Evolutionary conservation across 495 filamentous ascomycete genomes (phyloP).

Genomic region (Cairneyella variabilis): DNA sequence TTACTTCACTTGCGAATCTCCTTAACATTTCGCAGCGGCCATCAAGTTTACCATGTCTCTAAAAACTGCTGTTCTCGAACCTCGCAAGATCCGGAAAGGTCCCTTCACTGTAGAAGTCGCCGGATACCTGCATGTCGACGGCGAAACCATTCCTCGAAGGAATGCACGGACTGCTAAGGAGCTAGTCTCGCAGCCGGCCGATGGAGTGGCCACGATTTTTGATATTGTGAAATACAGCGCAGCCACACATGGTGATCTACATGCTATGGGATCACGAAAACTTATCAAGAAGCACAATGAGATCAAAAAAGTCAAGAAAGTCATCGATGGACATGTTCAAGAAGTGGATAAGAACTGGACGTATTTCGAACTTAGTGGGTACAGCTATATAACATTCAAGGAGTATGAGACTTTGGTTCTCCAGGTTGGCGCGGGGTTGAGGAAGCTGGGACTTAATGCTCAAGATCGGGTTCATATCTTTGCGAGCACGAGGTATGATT

Average conservation of each 20-base stretch:
- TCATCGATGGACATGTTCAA: slow-evolving; percentile 56
- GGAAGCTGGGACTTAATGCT: slow-evolving; percentile 49
- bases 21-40: too few species aligned
- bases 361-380: slow-evolving; percentile 60
- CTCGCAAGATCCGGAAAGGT: slow-evolving; percentile 40
- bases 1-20: too few species aligned
- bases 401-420: slow-evolving; percentile 54
- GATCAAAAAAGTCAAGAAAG: slow-evolving; percentile 63
- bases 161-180: slow-evolving; percentile 50
- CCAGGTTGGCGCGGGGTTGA: slow-evolving; percentile 52
- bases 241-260: slow-evolving; percentile 48
- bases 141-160: slow-evolving; percentile 61
- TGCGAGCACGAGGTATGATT: slow-evolving; percentile 50
- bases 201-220: slow-evolving; percentile 52
- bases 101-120: slow-evolving; percentile 55
- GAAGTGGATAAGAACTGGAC: slow-evolving; percentile 66
- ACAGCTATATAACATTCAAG: slow-evolving; percentile 55
- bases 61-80: slow-evolving; percentile 4
- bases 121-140: slow-evolving; percentile 42
- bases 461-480: slow-evolving; percentile 56
- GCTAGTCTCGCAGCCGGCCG: slow-evolving; percentile 45
- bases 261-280: slow-evolving; percentile 53
- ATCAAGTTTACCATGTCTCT: background rate
- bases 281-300: slow-evolving; percentile 57
- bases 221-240: slow-evolving; percentile 54